Evolutionary conservation across 371 early-diverging fungal genomes (phyloP).

Genomic region (Nematocida minor): DNA sequence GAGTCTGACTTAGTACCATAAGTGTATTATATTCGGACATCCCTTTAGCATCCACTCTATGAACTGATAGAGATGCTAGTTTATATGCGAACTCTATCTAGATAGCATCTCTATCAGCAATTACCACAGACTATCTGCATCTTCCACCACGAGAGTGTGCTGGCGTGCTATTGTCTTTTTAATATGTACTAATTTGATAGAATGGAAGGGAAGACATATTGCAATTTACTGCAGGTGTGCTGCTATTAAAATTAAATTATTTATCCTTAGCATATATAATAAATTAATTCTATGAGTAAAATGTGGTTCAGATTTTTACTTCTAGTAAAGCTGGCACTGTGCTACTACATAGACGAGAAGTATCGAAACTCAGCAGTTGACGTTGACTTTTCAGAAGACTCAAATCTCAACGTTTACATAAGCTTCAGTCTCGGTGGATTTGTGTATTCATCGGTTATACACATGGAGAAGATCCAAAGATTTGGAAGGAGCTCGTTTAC

Average conservation of each 20-base stretch:
- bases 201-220: no score
- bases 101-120: no score
- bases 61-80: no score
- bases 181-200: no score
- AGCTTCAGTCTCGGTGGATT: conserved; percentile 6
- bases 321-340: not conserved
- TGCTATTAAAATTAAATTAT: not conserved
- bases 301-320: conserved; percentile 8
- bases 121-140: no score
- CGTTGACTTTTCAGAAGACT: conserved; percentile 2
- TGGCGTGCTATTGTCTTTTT: no score
- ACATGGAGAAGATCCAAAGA: conserved; percentile 12
- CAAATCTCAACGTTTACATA: not conserved
- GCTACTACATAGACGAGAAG: conserved; percentile 38
- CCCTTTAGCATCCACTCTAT: no score
- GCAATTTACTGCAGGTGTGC: no score
- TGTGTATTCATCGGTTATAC: conserved; percentile 15
- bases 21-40: no score
- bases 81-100: no score
- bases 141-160: no score
- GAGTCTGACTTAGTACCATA: no score
- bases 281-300: not conserved
- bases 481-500: conserved; percentile 15
- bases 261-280: conserved; percentile 11
- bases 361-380: conserved; percentile 21